Base-by-base conservation (phyloP, 192 early-diverging fungal species). In the Entophlyctis helioformis region DNA sequence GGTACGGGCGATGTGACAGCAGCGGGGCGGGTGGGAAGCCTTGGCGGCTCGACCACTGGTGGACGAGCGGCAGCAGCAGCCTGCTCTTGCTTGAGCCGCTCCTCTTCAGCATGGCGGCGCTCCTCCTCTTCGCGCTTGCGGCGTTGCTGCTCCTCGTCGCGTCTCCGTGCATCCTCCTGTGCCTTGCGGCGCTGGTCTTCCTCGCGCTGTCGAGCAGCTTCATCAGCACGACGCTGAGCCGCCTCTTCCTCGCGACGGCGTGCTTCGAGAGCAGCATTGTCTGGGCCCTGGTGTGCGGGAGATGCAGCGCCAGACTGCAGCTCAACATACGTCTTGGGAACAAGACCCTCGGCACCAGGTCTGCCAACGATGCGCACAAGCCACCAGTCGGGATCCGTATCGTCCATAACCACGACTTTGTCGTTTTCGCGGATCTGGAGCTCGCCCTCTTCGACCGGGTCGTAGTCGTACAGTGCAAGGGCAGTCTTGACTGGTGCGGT, bases 291-390 rank as follows among this genome's bases (percentile, higher is more conserved):
- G n/a, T n/a, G n/a, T n/a, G n/a, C n/a, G n/a, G n/a, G n/a, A n/a
- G n/a, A n/a, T n/a, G n/a, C n/a, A n/a, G n/a, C n/a, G n/a, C n/a
- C n/a, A n/a, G n/a, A n/a, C n/a, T n/a, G 63, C 42, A 71, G 55
- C 80, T 81, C 82, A n/a, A 96, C 78, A 72, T 98, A 96, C 45
- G 81, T 83, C 36, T 74, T 78, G 11, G 95, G 95, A 23, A 96
- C 84, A 25, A 96, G 63, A 15, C 95, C 95, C 51, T 85, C 71
- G n/a, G n/a, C n/a, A 22, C 66, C 18, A 48, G 61, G 31, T 31
- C 29, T 4, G 3, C 66, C 67, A 53, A 91, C 85, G 41, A 80
- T 60, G 42, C 86, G 76, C 7, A 89, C 90, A 41, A 72, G 71
- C 70, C 82, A 85, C 95, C 95, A 98, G 53, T 94, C 89, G 12